These are phyloP conservation scores for Cryptococcus floricola DNA, from an alignment of 1,284 basidiomycete genomes.

Conservation along the genomic window DNA sequence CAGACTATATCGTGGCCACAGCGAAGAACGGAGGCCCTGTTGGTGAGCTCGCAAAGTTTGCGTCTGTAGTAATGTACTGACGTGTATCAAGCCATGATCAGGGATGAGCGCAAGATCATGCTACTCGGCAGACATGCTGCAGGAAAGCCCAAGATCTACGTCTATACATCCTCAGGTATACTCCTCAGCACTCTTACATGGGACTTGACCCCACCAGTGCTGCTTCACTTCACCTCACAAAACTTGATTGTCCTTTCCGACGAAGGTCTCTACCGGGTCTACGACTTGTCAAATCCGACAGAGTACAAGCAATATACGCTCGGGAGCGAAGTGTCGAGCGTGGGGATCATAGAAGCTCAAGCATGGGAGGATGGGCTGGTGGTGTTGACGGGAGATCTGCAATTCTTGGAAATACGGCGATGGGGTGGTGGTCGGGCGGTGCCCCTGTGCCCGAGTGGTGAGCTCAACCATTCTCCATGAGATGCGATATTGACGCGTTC, in stretches of 20 bases:
- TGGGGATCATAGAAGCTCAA: conserved; percentile 77
- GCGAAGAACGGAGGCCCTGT: conserved; percentile 84
- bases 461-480: conserved; percentile 26
- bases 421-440: conserved; percentile 69
- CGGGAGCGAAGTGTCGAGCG: conserved; percentile 76
- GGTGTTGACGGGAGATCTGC: conserved; percentile 71
- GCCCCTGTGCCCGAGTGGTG: conserved; percentile 66
- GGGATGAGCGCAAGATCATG: conserved; percentile 77
- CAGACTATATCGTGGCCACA: conserved; percentile 74
- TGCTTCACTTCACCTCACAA: conserved; percentile 33
- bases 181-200: conserved; percentile 50
- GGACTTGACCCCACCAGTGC: conserved; percentile 40
- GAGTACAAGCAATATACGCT: conserved; percentile 81
- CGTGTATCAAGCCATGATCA: conserved; percentile 65
- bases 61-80: background rate
- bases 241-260: conserved; percentile 81
- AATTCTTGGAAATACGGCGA: conserved; percentile 76
- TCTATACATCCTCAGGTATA: conserved; percentile 52
- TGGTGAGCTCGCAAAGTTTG: conserved; percentile 55
- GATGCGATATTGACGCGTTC: background rate
- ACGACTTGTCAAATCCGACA: conserved; percentile 69
- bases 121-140: conserved; percentile 64
- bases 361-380: conserved; percentile 84
- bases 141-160: conserved; percentile 60
- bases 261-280: conserved; percentile 85